Evolutionary conservation across 1,284 basidiomycete genomes (phyloP), one percentile per base, ranked within the genome.

Genomic region (Apiotrichum montevideense): DNA sequence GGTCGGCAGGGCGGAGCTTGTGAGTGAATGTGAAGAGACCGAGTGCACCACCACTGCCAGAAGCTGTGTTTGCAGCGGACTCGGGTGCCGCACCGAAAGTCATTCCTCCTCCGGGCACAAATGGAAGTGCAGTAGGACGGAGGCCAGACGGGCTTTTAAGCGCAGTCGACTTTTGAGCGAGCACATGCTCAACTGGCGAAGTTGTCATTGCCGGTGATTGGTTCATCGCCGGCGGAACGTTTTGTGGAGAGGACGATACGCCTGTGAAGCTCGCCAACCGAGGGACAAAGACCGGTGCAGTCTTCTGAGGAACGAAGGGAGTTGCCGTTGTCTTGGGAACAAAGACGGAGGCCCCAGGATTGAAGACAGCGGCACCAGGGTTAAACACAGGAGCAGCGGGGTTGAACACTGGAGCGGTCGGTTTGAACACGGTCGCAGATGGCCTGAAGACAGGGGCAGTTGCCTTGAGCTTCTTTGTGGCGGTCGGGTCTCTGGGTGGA

Each of bases 11-110:
- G 13, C 59, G 56, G 3, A 58, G 41, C 35, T 57, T 57, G 43
- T 58, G 52, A 1, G 52, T 55, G 34, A 59, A 62, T 0, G 61
- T 62, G 51, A 62, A 62, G 4, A 62, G 55, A 0, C 57, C 57
- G 1, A 62, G 51, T 0, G 59, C 56, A n/a, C 55, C 56, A 34
- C 51, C 45, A 3, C 11, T 32, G 29, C 10, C 32, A 15, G 10
- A 41, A 5, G 4, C 21, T 7, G 21, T 37, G 14, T 37, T 33
- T 15, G 37, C 3, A 21, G 34, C 4, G 4, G 32, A 3, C 4
- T 21, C 51, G 8, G 15, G 14, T 4, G 41, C 11, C 6, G 33
- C 29, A 13, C 40, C 40, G 8, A 42, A 33, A 11, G 51, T 11
- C n/a, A 35, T 5, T 3, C 4, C 6, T 2, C 32, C 33, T 4